Percentiles rank a stretch among this genome's conserved stretches.
phyloP scores from a whole-genome alignment of 306 rosid species.

The Carpinus viminea region DNA sequence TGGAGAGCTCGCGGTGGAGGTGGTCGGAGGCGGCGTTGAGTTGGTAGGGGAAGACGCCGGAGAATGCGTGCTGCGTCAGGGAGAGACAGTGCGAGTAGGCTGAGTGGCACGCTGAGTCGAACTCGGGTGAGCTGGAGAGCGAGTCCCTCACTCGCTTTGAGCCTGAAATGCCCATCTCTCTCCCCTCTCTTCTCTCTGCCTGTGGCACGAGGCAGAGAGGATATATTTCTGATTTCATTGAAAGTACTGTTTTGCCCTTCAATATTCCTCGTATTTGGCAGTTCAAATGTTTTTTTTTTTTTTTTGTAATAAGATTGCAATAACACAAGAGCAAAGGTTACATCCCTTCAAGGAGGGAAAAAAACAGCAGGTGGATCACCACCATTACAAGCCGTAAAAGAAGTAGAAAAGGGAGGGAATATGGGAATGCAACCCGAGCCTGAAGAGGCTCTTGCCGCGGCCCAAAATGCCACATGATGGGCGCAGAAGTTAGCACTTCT shows the following conservation, averaged over 20 bases:
- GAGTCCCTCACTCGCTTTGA: slow-evolving; percentile 59
- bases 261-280: too few species aligned
- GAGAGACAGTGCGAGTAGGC: slow-evolving; percentile 60
- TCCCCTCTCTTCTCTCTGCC: not conserved
- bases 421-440: too few species aligned
- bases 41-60: slow-evolving; percentile 71
- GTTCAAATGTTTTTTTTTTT: too few species aligned
- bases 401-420: too few species aligned
- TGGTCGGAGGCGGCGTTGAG: slow-evolving; percentile 67
- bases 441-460: too few species aligned
- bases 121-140: slow-evolving; percentile 45
- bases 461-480: too few species aligned
- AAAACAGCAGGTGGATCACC: too few species aligned
- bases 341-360: too few species aligned
- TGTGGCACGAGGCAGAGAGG: not conserved
- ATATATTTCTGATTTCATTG: not conserved
- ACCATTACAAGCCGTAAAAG: too few species aligned
- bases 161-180: slow-evolving; percentile 58
- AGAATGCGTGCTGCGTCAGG: slow-evolving; percentile 60
- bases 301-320: too few species aligned
- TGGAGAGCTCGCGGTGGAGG: slow-evolving; percentile 49
- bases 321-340: too few species aligned
- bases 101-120: slow-evolving; percentile 65
- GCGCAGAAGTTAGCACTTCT: too few species aligned
- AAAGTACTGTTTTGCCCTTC: not conserved